phyloP scores from a whole-genome alignment of 2,329 filamentous ascomycete genomes.

The Neonectria coccinea region DNA sequence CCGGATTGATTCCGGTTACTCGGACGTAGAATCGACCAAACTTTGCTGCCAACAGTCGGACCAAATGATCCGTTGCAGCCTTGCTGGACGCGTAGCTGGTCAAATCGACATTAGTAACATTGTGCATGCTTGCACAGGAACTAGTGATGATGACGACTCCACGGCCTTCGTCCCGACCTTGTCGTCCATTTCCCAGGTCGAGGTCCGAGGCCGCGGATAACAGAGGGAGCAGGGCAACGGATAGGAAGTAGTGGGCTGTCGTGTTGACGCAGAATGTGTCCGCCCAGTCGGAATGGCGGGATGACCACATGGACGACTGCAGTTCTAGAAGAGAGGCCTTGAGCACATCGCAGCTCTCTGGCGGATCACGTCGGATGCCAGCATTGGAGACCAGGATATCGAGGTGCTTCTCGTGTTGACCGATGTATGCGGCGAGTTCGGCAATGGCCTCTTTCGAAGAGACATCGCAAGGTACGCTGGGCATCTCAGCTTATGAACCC shows the following conservation, averaged over 20 bases:
- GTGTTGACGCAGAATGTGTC: slow-evolving; percentile 61
- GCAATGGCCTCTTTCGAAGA: slow-evolving; percentile 56
- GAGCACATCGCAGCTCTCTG: slow-evolving; percentile 56
- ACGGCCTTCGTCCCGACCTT: slow-evolving; percentile 50
- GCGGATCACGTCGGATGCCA: slow-evolving; percentile 60
- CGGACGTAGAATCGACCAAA: slow-evolving; percentile 52
- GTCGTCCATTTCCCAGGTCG: slow-evolving; percentile 50
- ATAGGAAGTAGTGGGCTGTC: slow-evolving; percentile 62
- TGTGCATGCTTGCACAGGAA: slow-evolving; percentile 65
- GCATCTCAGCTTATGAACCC: slow-evolving; percentile 14
- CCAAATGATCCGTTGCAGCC: slow-evolving; percentile 64
- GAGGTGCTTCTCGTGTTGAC: slow-evolving; percentile 53
- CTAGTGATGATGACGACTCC: slow-evolving; percentile 62
- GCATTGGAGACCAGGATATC: slow-evolving; percentile 64
- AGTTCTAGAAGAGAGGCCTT: slow-evolving; percentile 55
- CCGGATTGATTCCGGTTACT: slow-evolving; percentile 50
- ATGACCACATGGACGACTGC: slow-evolving; percentile 61
- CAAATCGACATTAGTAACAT: slow-evolving; percentile 63
- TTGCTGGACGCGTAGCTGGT: slow-evolving; percentile 65
- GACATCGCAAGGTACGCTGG: slow-evolving; percentile 52
- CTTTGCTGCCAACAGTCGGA: slow-evolving; percentile 61
- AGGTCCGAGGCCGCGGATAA: slow-evolving; percentile 54
- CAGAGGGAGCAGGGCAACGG: slow-evolving; percentile 59
- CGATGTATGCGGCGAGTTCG: slow-evolving; percentile 48
- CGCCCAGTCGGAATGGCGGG: slow-evolving; percentile 55